Conservation (phyloP, 331 rosid genomes). For the Rosa hybrid region DNA sequence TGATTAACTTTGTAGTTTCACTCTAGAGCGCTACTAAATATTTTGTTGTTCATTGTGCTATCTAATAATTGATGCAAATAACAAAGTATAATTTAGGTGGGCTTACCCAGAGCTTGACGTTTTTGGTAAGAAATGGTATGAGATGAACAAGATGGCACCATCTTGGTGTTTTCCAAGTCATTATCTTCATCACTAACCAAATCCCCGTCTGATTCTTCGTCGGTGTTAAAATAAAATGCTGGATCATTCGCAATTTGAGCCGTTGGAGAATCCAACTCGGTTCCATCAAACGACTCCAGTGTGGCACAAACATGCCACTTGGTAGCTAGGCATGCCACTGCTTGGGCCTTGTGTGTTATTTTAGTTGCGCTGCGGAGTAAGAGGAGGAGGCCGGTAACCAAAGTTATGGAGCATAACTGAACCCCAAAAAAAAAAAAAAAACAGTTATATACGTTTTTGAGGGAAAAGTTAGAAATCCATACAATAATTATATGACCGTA, state of each 20-base stretch:
- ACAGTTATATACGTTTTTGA: not conserved
- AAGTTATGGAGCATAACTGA: constrained; percentile 77
- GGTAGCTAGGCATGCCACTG: constrained; percentile 82
- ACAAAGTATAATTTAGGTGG: not conserved
- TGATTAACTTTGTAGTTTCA: too few relatives aligned
- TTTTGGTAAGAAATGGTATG: constrained; percentile 79
- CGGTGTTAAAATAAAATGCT: constrained; percentile 30
- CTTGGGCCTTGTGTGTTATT: constrained; percentile 88
- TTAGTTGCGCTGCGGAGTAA: constrained; percentile 77
- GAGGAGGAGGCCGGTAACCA: constrained; percentile 55
- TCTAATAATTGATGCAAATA: not conserved
- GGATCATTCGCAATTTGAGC: constrained; percentile 26
- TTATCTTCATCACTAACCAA: constrained; percentile 72
- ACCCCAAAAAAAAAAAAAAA: not conserved
- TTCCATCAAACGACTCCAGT: constrained; percentile 70
- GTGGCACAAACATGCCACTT: constrained; percentile 98
- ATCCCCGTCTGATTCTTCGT: constrained; percentile 54
- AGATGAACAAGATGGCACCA: constrained; percentile 75
- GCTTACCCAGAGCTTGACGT: constrained; percentile 84
- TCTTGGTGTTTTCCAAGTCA: constrained; percentile 57
- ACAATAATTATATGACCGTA: too few relatives aligned
- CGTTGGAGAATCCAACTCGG: constrained; percentile 7
- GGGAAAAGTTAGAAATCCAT: too few relatives aligned
- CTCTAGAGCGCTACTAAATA: too few relatives aligned
- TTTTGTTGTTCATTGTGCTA: not conserved